Percentiles rank a stretch among this genome's conserved stretches.
Evolutionary conservation across 441 rosid genomes (phyloP).

Genomic region (Viola pubescens): DNA sequence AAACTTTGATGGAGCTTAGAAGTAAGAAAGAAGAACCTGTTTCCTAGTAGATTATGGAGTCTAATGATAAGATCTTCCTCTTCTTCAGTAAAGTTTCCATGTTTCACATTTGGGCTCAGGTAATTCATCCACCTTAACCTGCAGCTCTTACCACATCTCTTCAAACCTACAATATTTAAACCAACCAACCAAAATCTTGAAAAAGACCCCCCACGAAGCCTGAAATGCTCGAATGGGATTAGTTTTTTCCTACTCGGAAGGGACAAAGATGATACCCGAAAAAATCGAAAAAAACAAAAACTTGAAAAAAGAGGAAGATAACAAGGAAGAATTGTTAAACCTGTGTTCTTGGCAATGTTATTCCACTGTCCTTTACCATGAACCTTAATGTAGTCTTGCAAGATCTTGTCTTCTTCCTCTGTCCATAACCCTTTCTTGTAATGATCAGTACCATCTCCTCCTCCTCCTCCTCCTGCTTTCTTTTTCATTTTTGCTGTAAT

Average conservation of each 20-base stretch:
- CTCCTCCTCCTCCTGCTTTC: slow-evolving; percentile 13
- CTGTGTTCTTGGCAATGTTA: slow-evolving; percentile 42
- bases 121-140: slow-evolving; percentile 62
- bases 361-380: slow-evolving; percentile 67
- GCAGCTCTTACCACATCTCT: too few relatives aligned
- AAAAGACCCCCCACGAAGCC: too few relatives aligned
- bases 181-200: too few relatives aligned
- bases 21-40: slow-evolving; percentile 34
- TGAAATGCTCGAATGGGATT: too few relatives aligned
- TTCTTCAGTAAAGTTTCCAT: slow-evolving; percentile 45
- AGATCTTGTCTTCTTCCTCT: slow-evolving; percentile 51
- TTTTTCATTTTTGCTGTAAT: too few relatives aligned
- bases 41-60: slow-evolving; percentile 65
- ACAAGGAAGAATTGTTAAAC: slow-evolving; percentile 10
- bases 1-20: neutral
- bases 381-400: slow-evolving; percentile 37
- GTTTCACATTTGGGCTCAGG: slow-evolving; percentile 51
- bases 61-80: slow-evolving; percentile 68
- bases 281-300: neutral
- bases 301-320: neutral
- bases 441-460: slow-evolving; percentile 21
- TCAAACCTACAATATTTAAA: too few relatives aligned
- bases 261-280: too few relatives aligned
- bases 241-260: too few relatives aligned
- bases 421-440: slow-evolving; percentile 54